These are phyloP conservation scores for Penicillium robsamsonii DNA, from an alignment of 495 filamentous ascomycete genomes.

Conservation along the genomic window DNA sequence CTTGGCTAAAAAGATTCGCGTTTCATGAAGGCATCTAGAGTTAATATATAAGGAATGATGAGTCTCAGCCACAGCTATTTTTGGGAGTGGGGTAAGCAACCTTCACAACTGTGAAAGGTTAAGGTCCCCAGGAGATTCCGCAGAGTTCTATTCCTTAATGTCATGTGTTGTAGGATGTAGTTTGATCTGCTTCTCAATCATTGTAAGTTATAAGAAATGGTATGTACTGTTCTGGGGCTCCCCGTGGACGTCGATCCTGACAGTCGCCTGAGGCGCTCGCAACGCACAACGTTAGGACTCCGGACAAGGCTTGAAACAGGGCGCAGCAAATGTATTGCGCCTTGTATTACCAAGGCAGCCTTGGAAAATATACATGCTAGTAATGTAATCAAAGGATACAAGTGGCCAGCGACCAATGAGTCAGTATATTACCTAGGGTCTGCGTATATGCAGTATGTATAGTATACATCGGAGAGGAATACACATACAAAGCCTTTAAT, in stretches of 20 bases:
- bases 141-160: not conserved
- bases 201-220: not conserved
- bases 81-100: conserved; percentile 1
- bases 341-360: not conserved
- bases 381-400: not conserved
- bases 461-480: not conserved
- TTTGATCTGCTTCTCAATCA: not conserved
- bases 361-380: not conserved
- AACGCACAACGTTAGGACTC: not conserved
- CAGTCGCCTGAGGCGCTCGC: not conserved
- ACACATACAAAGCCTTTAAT: not conserved
- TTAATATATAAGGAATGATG: not conserved
- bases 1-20: not conserved
- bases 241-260: not conserved
- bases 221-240: not conserved
- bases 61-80: conserved; percentile 2
- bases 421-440: not conserved
- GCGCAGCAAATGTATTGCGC: conserved; percentile 3
- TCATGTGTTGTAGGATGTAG: not conserved
- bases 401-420: not conserved
- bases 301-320: not conserved
- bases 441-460: not conserved
- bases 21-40: not conserved
- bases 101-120: not conserved
- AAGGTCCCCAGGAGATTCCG: not conserved